Conservation (phyloP, 1,284 basidiomycete genomes). For the Cryptococcus sp. region DNA sequence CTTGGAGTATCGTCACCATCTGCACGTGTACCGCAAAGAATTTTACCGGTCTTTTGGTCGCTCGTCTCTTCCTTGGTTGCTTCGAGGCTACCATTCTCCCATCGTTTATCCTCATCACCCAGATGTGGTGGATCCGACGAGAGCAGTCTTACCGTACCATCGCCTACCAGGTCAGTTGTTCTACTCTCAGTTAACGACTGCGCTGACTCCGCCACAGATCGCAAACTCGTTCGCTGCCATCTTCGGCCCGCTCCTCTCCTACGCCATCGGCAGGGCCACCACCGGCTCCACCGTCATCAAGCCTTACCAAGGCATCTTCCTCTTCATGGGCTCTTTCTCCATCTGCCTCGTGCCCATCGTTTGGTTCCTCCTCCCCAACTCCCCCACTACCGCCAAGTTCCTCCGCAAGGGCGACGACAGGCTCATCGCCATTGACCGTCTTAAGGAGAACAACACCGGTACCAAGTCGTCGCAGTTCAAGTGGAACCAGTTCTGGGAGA, state of each 20-base stretch:
- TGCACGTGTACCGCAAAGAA: constrained; percentile 37
- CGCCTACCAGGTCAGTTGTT: constrained; percentile 26
- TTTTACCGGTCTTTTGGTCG: constrained; percentile 42
- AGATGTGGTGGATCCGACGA: constrained; percentile 47
- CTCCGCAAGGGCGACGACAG: constrained; percentile 46
- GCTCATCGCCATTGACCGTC: constrained; percentile 50
- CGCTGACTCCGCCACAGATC: constrained; percentile 27
- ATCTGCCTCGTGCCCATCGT: constrained; percentile 57
- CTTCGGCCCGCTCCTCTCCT: constrained; percentile 45
- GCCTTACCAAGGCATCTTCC: constrained; percentile 56
- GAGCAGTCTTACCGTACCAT: constrained; percentile 50
- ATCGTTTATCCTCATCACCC: constrained; percentile 39
- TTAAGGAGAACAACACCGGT: constrained; percentile 53
- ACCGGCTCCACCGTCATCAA: constrained; percentile 21
- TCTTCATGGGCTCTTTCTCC: constrained; percentile 59
- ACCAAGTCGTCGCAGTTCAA: constrained; percentile 50
- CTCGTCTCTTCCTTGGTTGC: constrained; percentile 41
- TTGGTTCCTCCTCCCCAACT: constrained; percentile 53
- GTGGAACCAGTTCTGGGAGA: constrained; percentile 51
- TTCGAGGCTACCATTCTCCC: constrained; percentile 47
- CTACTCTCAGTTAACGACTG: not conserved
- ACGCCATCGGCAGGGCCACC: constrained; percentile 42
- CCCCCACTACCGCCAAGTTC: constrained; percentile 49
- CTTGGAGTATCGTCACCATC: constrained; percentile 42
- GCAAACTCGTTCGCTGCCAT: constrained; percentile 48